Evolutionary conservation across 1,284 basidiomycete genomes (phyloP), one percentile per base, ranked within the genome.

Genomic region (Pascua sp.): DNA sequence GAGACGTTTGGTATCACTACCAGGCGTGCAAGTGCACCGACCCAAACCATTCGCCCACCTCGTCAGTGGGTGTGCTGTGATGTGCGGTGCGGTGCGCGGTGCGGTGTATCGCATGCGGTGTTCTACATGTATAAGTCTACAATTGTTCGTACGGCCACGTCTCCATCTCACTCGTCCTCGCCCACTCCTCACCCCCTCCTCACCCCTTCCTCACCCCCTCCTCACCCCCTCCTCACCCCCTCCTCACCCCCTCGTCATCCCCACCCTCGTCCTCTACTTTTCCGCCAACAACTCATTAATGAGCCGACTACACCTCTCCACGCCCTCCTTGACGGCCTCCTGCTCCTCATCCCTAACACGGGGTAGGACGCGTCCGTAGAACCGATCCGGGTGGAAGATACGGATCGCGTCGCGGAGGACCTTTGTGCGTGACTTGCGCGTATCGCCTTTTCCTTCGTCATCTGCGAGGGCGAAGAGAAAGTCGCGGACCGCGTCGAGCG

Each of bases 371-470:
- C 75, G 64, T 10, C 85, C 84, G 69, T 90, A 86, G 62, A 86
- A 80, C 70, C 88, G 85, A 72, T 89, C 88, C 0, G 87, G 86
- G 71, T 89, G 88, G 83, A 87, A 89, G 5, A 83, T 79, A 51
- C 87, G 72, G 38, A 89, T 74, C 0, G 85, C 83, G 51, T 78
- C 79, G 16, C 86, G 80, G 10, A 87, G 76, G 24, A 82, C 77
- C 49, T 51, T 56, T 15, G 48, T 41, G 39, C 56, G 53, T 61
- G 72, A 76, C 40, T 61, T 70, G 24, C 49, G 80, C 76, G 24
- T 81, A 7, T 32, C 24, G 24, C 24, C 80, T 64, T 69, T 77
- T 70, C 75, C 44, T 77, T 77, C 16, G 74, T 76, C 62, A 83
- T 72, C n/a, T 75, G 78, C 45, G 77, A 83, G 45, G 82, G 77